These are phyloP conservation scores for Cutaneotrichosporon spelunceum DNA, from an alignment of 1,284 basidiomycete species.

Conservation along the genomic window DNA sequence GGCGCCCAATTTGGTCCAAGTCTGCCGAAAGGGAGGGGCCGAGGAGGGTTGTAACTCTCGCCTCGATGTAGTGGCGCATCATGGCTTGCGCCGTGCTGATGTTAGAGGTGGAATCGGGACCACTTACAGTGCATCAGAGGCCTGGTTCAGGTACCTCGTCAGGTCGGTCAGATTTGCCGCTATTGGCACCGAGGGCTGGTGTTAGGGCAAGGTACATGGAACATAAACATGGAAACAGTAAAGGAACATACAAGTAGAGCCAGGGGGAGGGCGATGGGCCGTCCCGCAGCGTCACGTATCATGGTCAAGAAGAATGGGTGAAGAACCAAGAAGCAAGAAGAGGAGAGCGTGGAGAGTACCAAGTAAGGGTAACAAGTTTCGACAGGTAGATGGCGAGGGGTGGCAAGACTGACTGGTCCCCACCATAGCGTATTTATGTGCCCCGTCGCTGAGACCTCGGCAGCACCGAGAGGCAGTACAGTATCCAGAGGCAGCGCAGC, in stretches of 20 bases:
- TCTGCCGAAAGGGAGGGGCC: no score
- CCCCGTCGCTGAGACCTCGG: no score
- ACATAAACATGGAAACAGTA: no score
- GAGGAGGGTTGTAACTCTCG: background rate
- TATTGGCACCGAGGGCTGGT: background rate
- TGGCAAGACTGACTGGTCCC: background rate
- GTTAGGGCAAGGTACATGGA: background rate
- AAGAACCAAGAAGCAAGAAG: background rate
- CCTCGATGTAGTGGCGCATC: background rate
- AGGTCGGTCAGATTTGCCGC: background rate
- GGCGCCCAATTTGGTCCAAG: background rate
- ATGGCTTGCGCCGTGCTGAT: background rate
- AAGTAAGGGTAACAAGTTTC: background rate
- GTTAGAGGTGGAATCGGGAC: background rate
- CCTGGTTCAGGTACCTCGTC: background rate
- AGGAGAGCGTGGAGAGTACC: background rate
- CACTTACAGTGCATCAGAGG: background rate
- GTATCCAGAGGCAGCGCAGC: no score
- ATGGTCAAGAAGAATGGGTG: background rate
- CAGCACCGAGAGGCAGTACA: no score
- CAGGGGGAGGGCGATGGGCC: background rate
- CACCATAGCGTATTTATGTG: no score
- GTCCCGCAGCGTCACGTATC: background rate
- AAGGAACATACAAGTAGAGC: background rate
- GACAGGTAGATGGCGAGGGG: background rate